Conservation (phyloP, 805 yeast species). For the Ogataea pignaliae region DNA sequence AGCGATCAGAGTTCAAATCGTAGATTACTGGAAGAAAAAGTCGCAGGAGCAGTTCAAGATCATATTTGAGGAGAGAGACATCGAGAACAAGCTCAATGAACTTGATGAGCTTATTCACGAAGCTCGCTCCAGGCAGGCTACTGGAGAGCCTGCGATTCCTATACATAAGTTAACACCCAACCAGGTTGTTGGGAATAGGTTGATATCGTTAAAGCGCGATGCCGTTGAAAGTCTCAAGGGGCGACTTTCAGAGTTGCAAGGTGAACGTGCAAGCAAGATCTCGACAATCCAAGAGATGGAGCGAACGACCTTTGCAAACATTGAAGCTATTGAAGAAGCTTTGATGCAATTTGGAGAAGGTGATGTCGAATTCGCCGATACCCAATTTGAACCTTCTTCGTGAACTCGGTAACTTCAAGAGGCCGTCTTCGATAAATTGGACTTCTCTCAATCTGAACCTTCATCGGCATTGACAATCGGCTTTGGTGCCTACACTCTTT, state of each 20-base stretch:
- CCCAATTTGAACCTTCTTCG: too few species aligned
- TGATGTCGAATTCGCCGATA: too few species aligned
- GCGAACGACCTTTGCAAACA: too few species aligned
- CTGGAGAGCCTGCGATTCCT: slow-evolving; percentile 9
- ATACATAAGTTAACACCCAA: slow-evolving; percentile 18
- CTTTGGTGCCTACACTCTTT: too few species aligned
- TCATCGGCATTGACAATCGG: too few species aligned
- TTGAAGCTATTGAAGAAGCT: too few species aligned
- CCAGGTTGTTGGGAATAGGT: slow-evolving; percentile 18
- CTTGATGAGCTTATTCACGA: slow-evolving; percentile 43
- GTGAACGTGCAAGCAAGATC: background rate
- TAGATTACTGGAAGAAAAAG: slow-evolving; percentile 38
- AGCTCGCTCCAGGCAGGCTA: slow-evolving; percentile 25
- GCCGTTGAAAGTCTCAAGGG: slow-evolving; percentile 13
- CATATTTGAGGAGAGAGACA: slow-evolving; percentile 41
- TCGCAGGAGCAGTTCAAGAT: slow-evolving; percentile 42
- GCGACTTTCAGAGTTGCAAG: slow-evolving; percentile 10
- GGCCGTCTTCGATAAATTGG: too few species aligned
- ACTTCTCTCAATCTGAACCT: too few species aligned
- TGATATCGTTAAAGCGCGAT: slow-evolving; percentile 10
- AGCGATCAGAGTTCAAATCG: slow-evolving; percentile 41
- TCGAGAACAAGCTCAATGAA: slow-evolving; percentile 39
- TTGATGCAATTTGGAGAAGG: too few species aligned
- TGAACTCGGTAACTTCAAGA: too few species aligned
- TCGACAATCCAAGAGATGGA: too few species aligned